Evolutionary conservation across 108 stramenopile genomes (phyloP), one percentile per base, ranked within the genome.

Genomic region (Tribonema minus): DNA sequence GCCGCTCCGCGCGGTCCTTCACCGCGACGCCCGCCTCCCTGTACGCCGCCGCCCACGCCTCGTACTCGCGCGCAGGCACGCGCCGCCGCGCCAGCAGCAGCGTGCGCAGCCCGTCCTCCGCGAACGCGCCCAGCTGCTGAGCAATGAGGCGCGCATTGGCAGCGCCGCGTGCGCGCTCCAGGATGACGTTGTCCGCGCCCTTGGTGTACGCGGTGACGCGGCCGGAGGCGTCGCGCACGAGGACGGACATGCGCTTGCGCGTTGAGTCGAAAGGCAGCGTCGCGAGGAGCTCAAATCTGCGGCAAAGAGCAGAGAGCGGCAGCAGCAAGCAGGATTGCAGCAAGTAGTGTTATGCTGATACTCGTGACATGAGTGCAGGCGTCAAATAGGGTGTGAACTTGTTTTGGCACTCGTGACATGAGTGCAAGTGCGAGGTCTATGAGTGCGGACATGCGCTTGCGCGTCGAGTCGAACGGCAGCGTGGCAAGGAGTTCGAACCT

Each of bases 131-230:
- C 2, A 88, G 68, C 30, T 86, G 83, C n/a, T 58, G 38, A 0
- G 62, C 40, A 15, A 87, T 39, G n/a, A 15, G 34, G 0, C n/a
- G n/a, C n/a, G 27, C 58, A 23, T 36, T 63, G 59, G 77, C 73
- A n/a, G 64, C 38, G 1, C 64, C 54, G 33, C 29, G 2, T 0
- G 70, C 63, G 9, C 79, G 68, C 32, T 65, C 84, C 54, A 88
- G 61, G 34, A 89, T 72, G 23, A 80, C 71, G 36, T 68, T 82
- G 76, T 90, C 89, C 32, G 89, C 89, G 4, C 89, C 89, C 76
- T 90, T 82, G n/a, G n/a, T n/a, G n/a, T n/a, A n/a, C n/a, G n/a
- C n/a, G n/a, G n/a, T n/a, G n/a, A n/a, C n/a, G n/a, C n/a, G n/a
- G n/a, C n/a, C n/a, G n/a, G n/a, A n/a, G n/a, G n/a, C n/a, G n/a